Evolutionary conservation across 2,329 filamentous ascomycete genomes (phyloP).

Genomic region (Cordyceps farinosa): DNA sequence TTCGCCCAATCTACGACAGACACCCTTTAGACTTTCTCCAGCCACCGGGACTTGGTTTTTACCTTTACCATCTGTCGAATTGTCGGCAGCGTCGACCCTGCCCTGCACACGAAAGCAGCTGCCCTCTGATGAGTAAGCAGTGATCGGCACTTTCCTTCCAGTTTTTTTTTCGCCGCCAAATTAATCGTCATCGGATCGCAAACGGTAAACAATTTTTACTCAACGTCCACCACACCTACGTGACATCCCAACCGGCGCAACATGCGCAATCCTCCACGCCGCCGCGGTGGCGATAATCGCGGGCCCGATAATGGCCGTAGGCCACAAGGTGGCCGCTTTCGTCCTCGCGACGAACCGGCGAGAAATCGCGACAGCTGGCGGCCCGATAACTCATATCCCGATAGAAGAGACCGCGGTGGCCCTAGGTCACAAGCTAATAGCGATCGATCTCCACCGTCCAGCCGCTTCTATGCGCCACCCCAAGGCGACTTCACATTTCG

Average conservation of each 20-base stretch:
- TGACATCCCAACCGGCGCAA: neutral
- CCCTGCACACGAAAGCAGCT: neutral
- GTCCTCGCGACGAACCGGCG: slow-evolving; percentile 1
- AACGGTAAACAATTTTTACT: neutral
- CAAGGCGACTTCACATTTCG: slow-evolving; percentile 56
- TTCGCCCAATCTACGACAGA: neutral
- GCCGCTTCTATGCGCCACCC: slow-evolving; percentile 30
- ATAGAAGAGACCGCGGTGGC: slow-evolving; percentile 8
- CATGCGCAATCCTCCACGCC: slow-evolving; percentile 14
- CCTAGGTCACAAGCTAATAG: neutral
- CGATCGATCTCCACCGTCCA: slow-evolving; percentile 23
- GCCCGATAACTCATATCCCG: slow-evolving; percentile 11
- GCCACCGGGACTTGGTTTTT: neutral
- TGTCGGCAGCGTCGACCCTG: neutral
- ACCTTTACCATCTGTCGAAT: neutral
- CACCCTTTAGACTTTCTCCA: neutral
- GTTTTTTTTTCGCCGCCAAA: slow-evolving; percentile 12
- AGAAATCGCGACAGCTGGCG: slow-evolving; percentile 18
- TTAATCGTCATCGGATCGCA: neutral
- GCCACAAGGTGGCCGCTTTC: slow-evolving; percentile 7
- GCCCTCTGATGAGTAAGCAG: slow-evolving; percentile 11
- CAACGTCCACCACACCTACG: neutral
- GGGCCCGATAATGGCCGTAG: slow-evolving; percentile 4
- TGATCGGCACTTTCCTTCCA: slow-evolving; percentile 4
- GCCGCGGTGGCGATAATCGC: slow-evolving; percentile 11